Percentiles rank a stretch among this genome's conserved stretches.
Evolutionary conservation across 441 rosid species (phyloP).

Genomic region (Theobroma grandiflorum): DNA sequence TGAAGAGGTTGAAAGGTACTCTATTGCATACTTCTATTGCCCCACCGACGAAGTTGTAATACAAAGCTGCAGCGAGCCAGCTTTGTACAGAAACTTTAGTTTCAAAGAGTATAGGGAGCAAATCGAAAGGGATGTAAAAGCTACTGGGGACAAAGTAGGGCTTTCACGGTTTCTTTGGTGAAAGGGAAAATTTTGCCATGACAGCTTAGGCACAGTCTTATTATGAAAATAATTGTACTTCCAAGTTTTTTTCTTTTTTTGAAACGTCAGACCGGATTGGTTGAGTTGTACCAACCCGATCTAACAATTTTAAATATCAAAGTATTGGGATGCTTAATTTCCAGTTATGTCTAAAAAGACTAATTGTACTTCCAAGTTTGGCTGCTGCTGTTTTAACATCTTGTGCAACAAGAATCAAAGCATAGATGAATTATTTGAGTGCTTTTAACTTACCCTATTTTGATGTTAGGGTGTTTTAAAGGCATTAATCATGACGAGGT

Average conservation of each 20-base stretch:
- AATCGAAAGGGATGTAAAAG: conserved; percentile 55
- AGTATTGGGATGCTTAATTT: no score
- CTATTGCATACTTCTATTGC: conserved; percentile 67
- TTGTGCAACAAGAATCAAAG: conserved; percentile 7
- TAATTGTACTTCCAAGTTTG: neutral
- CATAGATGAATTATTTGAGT: neutral
- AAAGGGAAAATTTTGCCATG: neutral
- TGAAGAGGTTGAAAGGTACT: conserved; percentile 53
- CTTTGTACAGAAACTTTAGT: conserved; percentile 60
- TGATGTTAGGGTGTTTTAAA: no score
- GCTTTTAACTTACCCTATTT: neutral
- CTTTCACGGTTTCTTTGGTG: conserved; percentile 65
- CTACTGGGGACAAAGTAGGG: conserved; percentile 74
- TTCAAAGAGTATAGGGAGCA: conserved; percentile 61
- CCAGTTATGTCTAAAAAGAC: no score
- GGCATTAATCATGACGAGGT: no score
- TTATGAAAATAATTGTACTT: no score
- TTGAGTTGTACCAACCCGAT: no score
- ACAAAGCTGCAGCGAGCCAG: conserved; percentile 42
- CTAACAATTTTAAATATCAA: no score
- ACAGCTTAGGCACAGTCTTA: neutral
- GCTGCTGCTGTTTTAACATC: conserved; percentile 5
- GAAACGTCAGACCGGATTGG: no score
- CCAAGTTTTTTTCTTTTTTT: no score
- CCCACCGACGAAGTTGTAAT: conserved; percentile 57